Conservation (phyloP, 2,329 filamentous ascomycete genomes). For the Clarireedia homoeocarpa region DNA sequence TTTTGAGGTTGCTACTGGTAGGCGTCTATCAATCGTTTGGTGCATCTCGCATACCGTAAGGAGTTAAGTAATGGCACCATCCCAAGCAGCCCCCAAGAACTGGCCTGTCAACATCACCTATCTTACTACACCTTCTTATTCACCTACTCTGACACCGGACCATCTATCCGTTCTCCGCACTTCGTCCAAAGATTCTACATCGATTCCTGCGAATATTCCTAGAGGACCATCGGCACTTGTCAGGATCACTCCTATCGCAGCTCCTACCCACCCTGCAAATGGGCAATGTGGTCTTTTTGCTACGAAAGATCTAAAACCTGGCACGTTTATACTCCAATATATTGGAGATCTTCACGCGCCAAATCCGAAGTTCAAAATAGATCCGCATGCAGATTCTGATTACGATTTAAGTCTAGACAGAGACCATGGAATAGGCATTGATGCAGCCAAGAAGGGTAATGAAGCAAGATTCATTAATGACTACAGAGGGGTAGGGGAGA, state of each 20-base stretch:
- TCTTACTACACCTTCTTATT: slow-evolving; percentile 41
- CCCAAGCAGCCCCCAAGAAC: slow-evolving; percentile 39
- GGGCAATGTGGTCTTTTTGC: slow-evolving; percentile 56
- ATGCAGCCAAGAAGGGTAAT: slow-evolving; percentile 50
- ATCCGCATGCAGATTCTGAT: slow-evolving; percentile 41
- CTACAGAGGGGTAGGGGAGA: slow-evolving; percentile 45
- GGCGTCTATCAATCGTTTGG: background rate
- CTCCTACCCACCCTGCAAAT: slow-evolving; percentile 46
- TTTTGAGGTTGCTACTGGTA: background rate
- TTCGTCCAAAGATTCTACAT: slow-evolving; percentile 21
- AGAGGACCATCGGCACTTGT: slow-evolving; percentile 42
- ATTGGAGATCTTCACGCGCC: slow-evolving; percentile 49
- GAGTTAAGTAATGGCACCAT: background rate
- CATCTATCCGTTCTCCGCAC: slow-evolving; percentile 18
- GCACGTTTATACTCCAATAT: slow-evolving; percentile 53
- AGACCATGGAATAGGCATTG: slow-evolving; percentile 49
- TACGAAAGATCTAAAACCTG: slow-evolving; percentile 42
- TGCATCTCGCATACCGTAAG: background rate
- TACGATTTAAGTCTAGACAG: slow-evolving; percentile 59
- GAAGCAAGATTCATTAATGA: slow-evolving; percentile 62
- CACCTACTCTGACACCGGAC: slow-evolving; percentile 30
- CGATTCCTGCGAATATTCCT: slow-evolving; percentile 31
- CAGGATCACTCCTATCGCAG: slow-evolving; percentile 45
- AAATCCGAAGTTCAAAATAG: background rate
- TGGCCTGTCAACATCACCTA: slow-evolving; percentile 50